Evolutionary conservation across 331 rosid genomes (phyloP).

Genomic region (Acacia pycnantha): DNA sequence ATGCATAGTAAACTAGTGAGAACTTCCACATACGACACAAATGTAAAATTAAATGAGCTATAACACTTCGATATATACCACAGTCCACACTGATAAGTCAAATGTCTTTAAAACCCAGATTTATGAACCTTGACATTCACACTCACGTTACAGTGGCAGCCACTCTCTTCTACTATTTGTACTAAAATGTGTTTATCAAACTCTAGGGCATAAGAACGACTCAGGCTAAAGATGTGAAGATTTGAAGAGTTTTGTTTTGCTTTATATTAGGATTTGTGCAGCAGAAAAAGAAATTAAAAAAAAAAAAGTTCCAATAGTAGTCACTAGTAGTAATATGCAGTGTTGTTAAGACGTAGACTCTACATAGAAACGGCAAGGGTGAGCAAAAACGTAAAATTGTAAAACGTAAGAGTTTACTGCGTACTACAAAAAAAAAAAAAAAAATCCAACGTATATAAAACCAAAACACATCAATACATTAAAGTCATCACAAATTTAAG

Average conservation of each 20-base stretch:
- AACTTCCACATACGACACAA: not conserved
- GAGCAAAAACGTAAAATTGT: too few relatives aligned
- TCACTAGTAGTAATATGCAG: not conserved
- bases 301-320: not conserved
- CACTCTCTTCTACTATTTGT: not conserved
- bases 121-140: not conserved
- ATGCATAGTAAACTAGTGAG: constrained; percentile 8
- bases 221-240: not conserved
- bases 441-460: too few relatives aligned
- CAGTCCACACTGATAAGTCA: not conserved
- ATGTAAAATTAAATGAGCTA: not conserved
- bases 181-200: not conserved
- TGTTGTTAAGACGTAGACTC: too few relatives aligned
- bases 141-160: not conserved
- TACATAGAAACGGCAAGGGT: too few relatives aligned
- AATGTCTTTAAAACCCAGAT: not conserved
- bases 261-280: not conserved
- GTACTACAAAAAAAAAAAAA: too few relatives aligned
- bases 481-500: too few relatives aligned
- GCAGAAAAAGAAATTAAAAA: not conserved
- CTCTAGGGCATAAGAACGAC: not conserved
- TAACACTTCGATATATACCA: not conserved
- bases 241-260: not conserved
- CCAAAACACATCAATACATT: too few relatives aligned
- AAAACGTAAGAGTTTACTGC: too few relatives aligned